phyloP scores from a whole-genome alignment of 140 eudicot species.

The Anethum foeniculum region DNA sequence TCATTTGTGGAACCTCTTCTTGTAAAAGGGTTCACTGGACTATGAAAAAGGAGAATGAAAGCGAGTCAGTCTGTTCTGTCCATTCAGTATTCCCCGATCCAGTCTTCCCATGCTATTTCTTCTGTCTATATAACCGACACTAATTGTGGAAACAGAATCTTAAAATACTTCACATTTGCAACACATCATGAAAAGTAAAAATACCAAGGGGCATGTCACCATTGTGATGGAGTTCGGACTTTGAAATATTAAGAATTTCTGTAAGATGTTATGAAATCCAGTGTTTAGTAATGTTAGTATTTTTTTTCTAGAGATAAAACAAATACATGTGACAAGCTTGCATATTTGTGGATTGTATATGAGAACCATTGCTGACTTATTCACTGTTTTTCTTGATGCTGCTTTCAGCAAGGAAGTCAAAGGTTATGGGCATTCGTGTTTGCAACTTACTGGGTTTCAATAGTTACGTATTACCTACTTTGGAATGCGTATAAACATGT shows the following conservation, averaged over 20 bases:
- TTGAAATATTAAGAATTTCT: neutral
- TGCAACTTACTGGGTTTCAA: conserved; percentile 75
- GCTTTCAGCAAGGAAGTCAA: conserved; percentile 34
- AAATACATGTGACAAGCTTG: neutral
- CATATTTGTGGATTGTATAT: neutral
- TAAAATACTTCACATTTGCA: neutral
- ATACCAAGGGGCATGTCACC: neutral
- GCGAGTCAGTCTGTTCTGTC: neutral
- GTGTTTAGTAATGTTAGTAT: neutral
- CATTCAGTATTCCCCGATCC: neutral
- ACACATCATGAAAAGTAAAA: neutral
- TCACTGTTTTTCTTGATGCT: neutral
- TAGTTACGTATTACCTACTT: conserved; percentile 56
- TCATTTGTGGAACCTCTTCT: neutral
- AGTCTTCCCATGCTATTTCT: neutral
- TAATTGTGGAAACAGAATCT: neutral
- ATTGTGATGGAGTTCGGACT: neutral
- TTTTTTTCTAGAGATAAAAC: neutral
- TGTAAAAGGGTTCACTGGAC: neutral
- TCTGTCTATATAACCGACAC: neutral
- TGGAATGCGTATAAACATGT: conserved; percentile 92
- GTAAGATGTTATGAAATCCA: neutral
- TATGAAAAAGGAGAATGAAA: neutral
- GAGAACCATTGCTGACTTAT: neutral
- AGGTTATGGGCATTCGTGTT: conserved; percentile 64